A percentile compares a stretch with the other conserved stretches of the same genome.
Conservation (phyloP, 441 rosid species). For the Eruca vesicaria region DNA sequence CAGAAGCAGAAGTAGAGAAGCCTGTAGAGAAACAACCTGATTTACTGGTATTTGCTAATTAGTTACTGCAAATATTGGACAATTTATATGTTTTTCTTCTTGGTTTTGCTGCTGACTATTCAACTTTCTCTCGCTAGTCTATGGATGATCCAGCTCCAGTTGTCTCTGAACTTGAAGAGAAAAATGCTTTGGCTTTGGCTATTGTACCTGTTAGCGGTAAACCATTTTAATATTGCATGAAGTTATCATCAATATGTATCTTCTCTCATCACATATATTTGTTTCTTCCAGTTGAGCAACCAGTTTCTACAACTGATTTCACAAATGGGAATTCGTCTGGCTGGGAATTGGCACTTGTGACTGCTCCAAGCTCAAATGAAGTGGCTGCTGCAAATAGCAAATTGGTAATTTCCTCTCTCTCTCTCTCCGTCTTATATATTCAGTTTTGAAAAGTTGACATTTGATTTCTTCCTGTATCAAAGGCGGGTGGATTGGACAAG, state of each 20-base stretch:
- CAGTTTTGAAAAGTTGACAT: neutral
- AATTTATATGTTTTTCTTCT: neutral
- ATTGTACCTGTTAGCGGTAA: conserved; percentile 72
- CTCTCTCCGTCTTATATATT: neutral
- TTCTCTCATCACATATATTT: conserved; percentile 8
- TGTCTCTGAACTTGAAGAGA: conserved; percentile 73
- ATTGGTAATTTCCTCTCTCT: conserved; percentile 48
- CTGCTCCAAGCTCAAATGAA: conserved; percentile 83
- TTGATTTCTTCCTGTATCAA: neutral
- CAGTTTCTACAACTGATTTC: conserved; percentile 39
- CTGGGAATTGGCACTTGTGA: conserved; percentile 92
- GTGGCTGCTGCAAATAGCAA: conserved; percentile 64
- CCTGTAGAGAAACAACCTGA: conserved; percentile 74
- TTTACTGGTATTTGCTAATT: conserved; percentile 56
- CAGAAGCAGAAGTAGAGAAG: conserved; percentile 39
- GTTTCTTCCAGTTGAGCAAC: conserved; percentile 56
- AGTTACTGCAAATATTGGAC: neutral
- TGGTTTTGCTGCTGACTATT: conserved; percentile 9
- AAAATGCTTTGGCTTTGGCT: conserved; percentile 90
- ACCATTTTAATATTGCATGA: neutral
- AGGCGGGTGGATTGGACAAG: conserved; percentile 96
- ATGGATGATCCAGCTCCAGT: conserved; percentile 72
- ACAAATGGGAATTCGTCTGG: conserved; percentile 53
- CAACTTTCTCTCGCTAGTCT: conserved; percentile 40
- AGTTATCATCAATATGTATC: neutral